Base-by-base conservation (phyloP, 768 basidiomycete species). In the Tylopilus sp. region DNA sequence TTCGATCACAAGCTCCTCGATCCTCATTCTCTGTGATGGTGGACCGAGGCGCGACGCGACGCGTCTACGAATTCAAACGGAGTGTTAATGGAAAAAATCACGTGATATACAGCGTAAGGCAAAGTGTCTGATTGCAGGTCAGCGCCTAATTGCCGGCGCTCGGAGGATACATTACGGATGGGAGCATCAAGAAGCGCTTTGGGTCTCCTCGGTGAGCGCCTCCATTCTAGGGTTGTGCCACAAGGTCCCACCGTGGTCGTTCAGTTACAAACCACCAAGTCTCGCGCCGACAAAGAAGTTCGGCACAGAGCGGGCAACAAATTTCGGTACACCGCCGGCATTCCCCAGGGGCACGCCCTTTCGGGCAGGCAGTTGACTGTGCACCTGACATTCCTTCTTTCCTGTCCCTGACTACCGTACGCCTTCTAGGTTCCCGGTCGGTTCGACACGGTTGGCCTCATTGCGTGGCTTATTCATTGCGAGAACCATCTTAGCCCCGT, bases 1-100 rank as follows among this genome's bases (percentile, higher is more conserved):
- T 70, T 98, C 95, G 47, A 98, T 79, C 51, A 98, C 87, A 23
- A 98, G 83, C 64, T 98, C 95, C 66, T 95, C 91, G 58, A 97
- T 94, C 58, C 93, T 77, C 94, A 95, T 95, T 51, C 61, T 75
- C 57, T 58, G 39, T 31, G 36, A 26, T 17, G 48, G n/a, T n/a
- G 35, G 33, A 6, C 13, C 21, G 3, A n/a, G 33, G 58, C 67
- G 63, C 65, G 67, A 60, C 67, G 67, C 67, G 67, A 58, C 65
- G 69, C 67, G 67, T 38, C 51, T 7, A 6, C 3, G 15, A 30
- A 50, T 69, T 66, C 17, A 55, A 49, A 12, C 66, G 68, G 66
- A 69, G 66, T 44, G 21, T 40, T 13, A 64, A 66, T 38, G 0
- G 6, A 9, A 0, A 4, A 1, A 43, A 25, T 51, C 59, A 69